Conservation (phyloP, 169 alveolate species). For the Babesia gibsoni region DNA sequence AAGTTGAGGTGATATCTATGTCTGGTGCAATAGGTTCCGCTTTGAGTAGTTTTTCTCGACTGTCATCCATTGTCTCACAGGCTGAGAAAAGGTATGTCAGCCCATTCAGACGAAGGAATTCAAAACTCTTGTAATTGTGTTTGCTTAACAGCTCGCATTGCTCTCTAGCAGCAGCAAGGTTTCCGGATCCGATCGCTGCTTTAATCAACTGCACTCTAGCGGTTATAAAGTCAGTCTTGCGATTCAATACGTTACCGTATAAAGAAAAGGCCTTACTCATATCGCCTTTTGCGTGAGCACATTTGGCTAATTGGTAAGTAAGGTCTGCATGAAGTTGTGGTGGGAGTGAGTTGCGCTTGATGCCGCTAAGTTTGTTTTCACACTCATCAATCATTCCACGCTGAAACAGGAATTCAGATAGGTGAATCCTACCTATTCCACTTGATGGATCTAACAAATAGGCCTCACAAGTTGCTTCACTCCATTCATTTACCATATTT, state of each 20-base stretch:
- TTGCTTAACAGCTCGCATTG: conserved; percentile 44
- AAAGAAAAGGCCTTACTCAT: conserved; percentile 4
- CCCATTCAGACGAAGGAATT: conserved; percentile 20
- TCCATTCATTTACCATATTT: conserved; percentile 17
- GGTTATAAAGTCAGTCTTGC: conserved; percentile 33
- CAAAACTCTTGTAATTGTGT: conserved; percentile 22
- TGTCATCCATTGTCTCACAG: conserved; percentile 39
- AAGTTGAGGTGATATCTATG: conserved; percentile 32
- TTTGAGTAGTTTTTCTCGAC: conserved; percentile 27
- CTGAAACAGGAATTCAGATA: conserved; percentile 54
- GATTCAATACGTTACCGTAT: conserved; percentile 22
- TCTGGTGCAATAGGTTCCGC: conserved; percentile 12
- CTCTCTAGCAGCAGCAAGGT: conserved; percentile 53
- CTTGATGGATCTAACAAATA: conserved; percentile 6
- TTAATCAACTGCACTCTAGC: conserved; percentile 54
- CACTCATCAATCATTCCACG: conserved; percentile 32
- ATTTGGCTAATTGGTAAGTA: conserved; percentile 49
- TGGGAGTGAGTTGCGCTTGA: background rate
- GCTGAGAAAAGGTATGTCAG: conserved; percentile 49
- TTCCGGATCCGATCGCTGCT: conserved; percentile 29
- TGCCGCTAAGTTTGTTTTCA: conserved; percentile 18
- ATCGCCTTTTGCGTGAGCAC: conserved; percentile 30
- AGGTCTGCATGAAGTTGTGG: conserved; percentile 28
- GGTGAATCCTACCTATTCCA: conserved; percentile 19
- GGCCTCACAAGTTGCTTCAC: conserved; percentile 1